phyloP scores from a whole-genome alignment of 495 filamentous ascomycete species.

The Hypomontagnella monticulosa region DNA sequence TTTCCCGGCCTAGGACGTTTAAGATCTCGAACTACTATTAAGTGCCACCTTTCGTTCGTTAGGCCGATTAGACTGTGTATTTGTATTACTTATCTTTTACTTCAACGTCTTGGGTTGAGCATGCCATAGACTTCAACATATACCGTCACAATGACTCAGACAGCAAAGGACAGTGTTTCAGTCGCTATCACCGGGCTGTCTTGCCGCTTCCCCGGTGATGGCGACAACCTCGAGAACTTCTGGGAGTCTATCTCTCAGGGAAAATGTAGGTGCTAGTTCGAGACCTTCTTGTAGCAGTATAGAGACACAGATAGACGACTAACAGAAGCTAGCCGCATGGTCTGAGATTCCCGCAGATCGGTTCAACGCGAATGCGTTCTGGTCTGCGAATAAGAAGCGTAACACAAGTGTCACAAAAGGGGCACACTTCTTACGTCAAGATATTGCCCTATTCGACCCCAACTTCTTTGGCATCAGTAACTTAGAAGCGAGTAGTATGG shows the following conservation, averaged over 20 bases:
- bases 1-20: no score
- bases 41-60: no score
- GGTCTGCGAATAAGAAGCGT: constrained; percentile 63
- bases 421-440: constrained; percentile 72
- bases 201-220: constrained; percentile 60
- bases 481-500: no score
- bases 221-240: constrained; percentile 58
- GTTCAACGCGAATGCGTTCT: constrained; percentile 70
- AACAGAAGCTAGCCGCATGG: constrained; percentile 41
- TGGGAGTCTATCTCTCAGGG: constrained; percentile 67
- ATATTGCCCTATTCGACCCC: constrained; percentile 42
- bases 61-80: no score
- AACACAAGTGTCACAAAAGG: constrained; percentile 67
- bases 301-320: no score
- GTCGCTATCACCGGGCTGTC: constrained; percentile 63
- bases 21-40: no score
- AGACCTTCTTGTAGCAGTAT: no score
- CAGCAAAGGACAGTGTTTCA: constrained; percentile 18
- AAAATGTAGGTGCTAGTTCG: constrained; percentile 42
- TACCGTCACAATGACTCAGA: no score
- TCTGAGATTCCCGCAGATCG: constrained; percentile 69
- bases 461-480: no score
- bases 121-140: no score
- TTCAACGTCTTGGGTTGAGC: no score
- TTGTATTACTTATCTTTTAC: no score